Evolutionary conservation across 306 rosid genomes (phyloP), one percentile per base, ranked within the genome.

Genomic region (Rubus parviflorus): DNA sequence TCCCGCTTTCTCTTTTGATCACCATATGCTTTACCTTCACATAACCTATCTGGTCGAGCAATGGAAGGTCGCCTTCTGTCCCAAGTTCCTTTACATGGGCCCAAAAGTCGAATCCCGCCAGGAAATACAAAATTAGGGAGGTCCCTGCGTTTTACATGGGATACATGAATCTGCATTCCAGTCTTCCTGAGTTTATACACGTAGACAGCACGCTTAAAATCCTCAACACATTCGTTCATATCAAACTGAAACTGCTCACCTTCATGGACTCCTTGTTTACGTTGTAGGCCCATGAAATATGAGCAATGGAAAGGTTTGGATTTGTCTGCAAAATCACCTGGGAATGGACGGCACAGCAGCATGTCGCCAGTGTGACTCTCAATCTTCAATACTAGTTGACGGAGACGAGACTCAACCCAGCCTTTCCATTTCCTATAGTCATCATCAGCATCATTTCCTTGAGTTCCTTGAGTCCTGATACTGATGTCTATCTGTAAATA

Each of bases 321-420:
- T 52, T 83, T 90, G 80, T 94, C 97, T 42, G 94, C 77, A 88
- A 94, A 91, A 69, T 88, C 97, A 53, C 94, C 94, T 53, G 97
- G 98, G 77, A 88, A 83, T 23, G 98, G 98, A 67, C 91, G 98
- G 78, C 98, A 94, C 72, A 88, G 98, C 73, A 94, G 97, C 94
- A 78, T 76, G 60, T 90, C 87, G 74, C 53, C 85, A 9, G 96
- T 88, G 85, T 94, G 78, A 83, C 86, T 85, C 85, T 94, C 98
- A 74, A 94, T 87, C 97, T 94, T 94, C 81, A 91, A 76, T 46
- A 94, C 91, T 62, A 94, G 88, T 56, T 91, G 97, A 52, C 98
- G 94, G 46, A 91, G 97, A 60, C 98, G 94, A 81, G 98, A 94
- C 74, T 90, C 94, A 86, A 94, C 98, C 98, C 98, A 94, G 25